phyloP scores from a whole-genome alignment of 2,329 filamentous ascomycete genomes.

The Fusarium neocosmosporiellum region DNA sequence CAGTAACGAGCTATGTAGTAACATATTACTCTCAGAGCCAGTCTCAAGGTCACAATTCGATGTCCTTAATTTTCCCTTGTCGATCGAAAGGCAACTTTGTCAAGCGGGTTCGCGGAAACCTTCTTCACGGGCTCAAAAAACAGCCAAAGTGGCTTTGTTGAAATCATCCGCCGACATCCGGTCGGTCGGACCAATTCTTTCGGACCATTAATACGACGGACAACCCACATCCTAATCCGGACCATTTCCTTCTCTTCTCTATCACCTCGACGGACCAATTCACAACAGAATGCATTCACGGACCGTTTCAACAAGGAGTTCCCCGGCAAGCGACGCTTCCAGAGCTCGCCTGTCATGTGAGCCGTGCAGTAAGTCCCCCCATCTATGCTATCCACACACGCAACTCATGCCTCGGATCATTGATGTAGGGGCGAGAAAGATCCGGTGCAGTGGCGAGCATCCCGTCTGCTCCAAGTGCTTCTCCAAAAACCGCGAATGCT shows the following conservation, averaged over 20 bases:
- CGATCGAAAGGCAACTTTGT: background rate
- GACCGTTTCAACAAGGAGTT: background rate
- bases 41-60: background rate
- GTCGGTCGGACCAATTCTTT: background rate
- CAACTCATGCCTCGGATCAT: background rate
- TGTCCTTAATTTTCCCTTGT: background rate
- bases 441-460: background rate
- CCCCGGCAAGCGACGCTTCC: background rate
- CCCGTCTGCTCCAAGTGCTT: background rate
- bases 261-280: background rate
- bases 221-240: background rate
- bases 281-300: background rate
- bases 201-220: background rate
- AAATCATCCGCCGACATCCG: too few relatives aligned
- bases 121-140: background rate
- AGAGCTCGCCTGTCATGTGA: background rate
- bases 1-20: too few relatives aligned
- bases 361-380: background rate
- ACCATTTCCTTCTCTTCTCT: background rate
- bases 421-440: background rate
- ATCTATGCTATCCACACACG: background rate
- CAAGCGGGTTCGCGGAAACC: background rate
- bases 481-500: background rate
- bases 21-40: too few relatives aligned
- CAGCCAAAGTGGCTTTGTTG: background rate